Base-by-base conservation (phyloP, 129 eudicot genomes). In the Chrysanthemum seticuspe region DNA sequence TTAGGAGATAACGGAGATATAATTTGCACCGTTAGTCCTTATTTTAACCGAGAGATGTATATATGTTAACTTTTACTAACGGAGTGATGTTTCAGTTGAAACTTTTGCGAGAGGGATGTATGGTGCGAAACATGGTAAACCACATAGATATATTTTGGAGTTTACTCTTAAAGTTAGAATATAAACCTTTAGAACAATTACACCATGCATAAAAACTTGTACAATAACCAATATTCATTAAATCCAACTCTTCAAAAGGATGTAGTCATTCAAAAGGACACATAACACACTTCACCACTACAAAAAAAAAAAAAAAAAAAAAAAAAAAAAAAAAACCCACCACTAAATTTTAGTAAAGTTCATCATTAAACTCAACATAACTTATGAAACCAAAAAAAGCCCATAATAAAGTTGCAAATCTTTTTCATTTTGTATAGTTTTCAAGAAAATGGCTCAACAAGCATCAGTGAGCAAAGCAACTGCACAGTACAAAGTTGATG, bases 401-500 rank as follows among this genome's bases (percentile, higher is more conserved):
- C 47, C 47, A 40, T 40, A 40, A 40, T 40, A 14, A 53, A 53
- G 57, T 52, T 52, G 4, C 56, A 51, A 27, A 51, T 51, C 15
- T 51, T 51, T 51, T 51, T 51, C 15, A 12, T 13, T 10, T 52
- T 13, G 2, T 13, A 13, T 13, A 12, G 14, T 52, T 52, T 52
- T 12, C 14, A 52, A 52, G n/a, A 12, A 51, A 52, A 53, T 53
- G 58, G 56, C 36, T 19, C 56, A 66, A 67, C 45, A 31, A 62
- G 7, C 58, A 58, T 58, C 70, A 61, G 19, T 81, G 23, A 92
- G 87, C 76, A 92, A 78, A 68, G 98, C 98, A 10, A 81, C 87
- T 62, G 89, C 89, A n/a, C 98, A 90, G 75, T 86, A 72, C 74
- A 86, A 87, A 2, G 81, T 79, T 15, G 98, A 93, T 77, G 98